Conservation (phyloP, 1,284 basidiomycete genomes). For the Xanthoconium separans region DNA sequence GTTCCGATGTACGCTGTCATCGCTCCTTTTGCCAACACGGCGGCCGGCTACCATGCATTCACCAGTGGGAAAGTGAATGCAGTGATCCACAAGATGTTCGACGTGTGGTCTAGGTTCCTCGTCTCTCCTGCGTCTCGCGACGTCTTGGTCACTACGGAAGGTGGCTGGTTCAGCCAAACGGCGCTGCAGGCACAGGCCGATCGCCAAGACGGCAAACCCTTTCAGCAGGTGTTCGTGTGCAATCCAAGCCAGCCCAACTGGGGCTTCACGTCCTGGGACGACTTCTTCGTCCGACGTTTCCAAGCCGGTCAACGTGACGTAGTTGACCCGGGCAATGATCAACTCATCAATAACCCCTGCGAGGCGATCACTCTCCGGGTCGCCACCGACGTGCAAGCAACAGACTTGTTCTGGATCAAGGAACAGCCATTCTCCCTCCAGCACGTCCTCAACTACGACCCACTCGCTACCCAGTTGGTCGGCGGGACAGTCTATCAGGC, state of each 20-base stretch:
- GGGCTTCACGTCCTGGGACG: slow-evolving; percentile 50
- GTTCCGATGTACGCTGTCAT: slow-evolving; percentile 13
- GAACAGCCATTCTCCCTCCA: slow-evolving; percentile 45
- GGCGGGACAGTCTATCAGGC: slow-evolving; percentile 27
- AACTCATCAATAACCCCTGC: slow-evolving; percentile 45
- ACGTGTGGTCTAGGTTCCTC: slow-evolving; percentile 48
- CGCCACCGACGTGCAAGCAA: slow-evolving; percentile 32
- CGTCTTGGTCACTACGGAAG: slow-evolving; percentile 36
- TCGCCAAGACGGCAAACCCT: slow-evolving; percentile 17
- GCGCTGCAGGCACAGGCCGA: slow-evolving; percentile 31
- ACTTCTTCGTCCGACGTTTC: slow-evolving; percentile 51
- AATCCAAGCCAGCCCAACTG: slow-evolving; percentile 16
- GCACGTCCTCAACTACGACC: slow-evolving; percentile 35
- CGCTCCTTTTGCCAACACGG: slow-evolving; percentile 26
- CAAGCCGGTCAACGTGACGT: slow-evolving; percentile 39
- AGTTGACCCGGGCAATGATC: slow-evolving; percentile 33
- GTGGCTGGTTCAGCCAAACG: slow-evolving; percentile 45
- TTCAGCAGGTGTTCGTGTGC: slow-evolving; percentile 19
- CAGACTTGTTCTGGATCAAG: slow-evolving; percentile 49
- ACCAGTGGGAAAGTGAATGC: slow-evolving; percentile 43
- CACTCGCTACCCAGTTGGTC: slow-evolving; percentile 45
- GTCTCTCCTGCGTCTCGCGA: slow-evolving; percentile 39
- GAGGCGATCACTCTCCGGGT: slow-evolving; percentile 46
- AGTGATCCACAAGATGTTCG: slow-evolving; percentile 41
- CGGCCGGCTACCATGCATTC: slow-evolving; percentile 45